These are phyloP conservation scores for Thermomucor indicae-seudaticae DNA, from an alignment of 371 early-diverging fungal genomes.

Conservation along the genomic window DNA sequence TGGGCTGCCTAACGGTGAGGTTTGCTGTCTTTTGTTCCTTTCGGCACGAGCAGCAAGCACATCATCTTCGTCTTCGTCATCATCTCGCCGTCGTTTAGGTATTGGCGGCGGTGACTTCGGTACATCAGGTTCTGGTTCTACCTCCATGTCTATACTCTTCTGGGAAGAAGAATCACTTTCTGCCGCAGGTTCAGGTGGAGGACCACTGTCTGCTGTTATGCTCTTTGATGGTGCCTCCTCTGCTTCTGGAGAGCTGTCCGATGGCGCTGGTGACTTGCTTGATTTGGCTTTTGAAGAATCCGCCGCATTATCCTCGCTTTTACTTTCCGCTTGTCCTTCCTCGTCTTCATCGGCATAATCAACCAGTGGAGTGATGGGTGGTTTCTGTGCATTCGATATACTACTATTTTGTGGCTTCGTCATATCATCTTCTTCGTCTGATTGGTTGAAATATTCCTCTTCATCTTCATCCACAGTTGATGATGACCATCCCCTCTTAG, in stretches of 20 bases:
- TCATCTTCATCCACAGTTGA: slow-evolving; percentile 69
- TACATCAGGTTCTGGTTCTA: too few species aligned
- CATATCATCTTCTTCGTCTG: slow-evolving; percentile 57
- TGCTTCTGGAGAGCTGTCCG: too few species aligned
- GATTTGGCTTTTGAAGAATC: neutral
- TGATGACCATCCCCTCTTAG: slow-evolving; percentile 62
- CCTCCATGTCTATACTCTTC: too few species aligned
- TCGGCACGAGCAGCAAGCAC: neutral
- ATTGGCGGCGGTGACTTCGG: neutral
- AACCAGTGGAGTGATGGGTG: slow-evolving; percentile 23
- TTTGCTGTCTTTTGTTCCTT: neutral
- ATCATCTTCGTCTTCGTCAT: slow-evolving; percentile 25
- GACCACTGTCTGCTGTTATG: too few species aligned
- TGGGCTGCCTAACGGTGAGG: neutral
- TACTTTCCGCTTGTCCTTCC: neutral
- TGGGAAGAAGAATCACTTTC: too few species aligned
- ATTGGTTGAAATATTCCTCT: slow-evolving; percentile 81
- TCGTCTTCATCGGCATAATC: slow-evolving; percentile 51
- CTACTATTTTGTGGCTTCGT: slow-evolving; percentile 1
- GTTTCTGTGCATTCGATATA: neutral
- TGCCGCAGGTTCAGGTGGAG: neutral
- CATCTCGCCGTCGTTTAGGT: slow-evolving; percentile 15
- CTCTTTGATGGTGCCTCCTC: too few species aligned
- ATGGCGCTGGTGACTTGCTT: neutral
- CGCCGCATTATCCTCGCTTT: neutral